Evolutionary conservation across 305 asterid genomes (phyloP).

Genomic region (Petunia hybrid): DNA sequence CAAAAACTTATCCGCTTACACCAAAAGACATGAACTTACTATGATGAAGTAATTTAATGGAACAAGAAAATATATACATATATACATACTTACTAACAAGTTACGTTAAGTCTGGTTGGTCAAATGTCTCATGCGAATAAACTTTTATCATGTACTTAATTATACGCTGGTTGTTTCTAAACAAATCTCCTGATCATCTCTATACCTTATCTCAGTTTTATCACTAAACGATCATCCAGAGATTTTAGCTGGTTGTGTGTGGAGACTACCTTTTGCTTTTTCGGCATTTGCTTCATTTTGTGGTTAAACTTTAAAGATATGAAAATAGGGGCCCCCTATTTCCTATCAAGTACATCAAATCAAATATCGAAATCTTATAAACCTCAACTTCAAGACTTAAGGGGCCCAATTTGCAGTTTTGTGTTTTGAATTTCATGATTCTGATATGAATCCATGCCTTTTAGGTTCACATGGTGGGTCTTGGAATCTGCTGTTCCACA

Average conservation of each 20-base stretch:
- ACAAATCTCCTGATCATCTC: not conserved
- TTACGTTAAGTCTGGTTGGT: not conserved
- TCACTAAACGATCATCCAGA: not conserved
- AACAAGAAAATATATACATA: too few relatives aligned
- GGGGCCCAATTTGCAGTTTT: slow-evolving; percentile 16
- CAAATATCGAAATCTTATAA: not conserved
- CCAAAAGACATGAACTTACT: not conserved
- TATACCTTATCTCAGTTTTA: not conserved
- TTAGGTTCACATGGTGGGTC: slow-evolving; percentile 17
- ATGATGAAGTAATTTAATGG: too few relatives aligned
- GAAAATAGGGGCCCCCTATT: not conserved
- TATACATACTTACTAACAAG: too few relatives aligned
- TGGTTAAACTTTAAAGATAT: slow-evolving; percentile 8
- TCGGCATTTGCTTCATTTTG: not conserved
- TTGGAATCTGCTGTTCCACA: not conserved
- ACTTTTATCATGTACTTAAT: too few relatives aligned
- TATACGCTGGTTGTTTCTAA: not conserved
- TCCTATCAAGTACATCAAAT: slow-evolving; percentile 15
- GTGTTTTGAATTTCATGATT: slow-evolving; percentile 18
- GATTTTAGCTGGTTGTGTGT: not conserved
- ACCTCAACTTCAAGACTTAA: not conserved
- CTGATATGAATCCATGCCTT: not conserved
- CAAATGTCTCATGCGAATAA: too few relatives aligned
- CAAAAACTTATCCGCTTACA: not conserved
- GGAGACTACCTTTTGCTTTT: not conserved